These are phyloP conservation scores for Leptosphaerulina australis DNA, from an alignment of 2,329 filamentous ascomycete species.

Conservation along the genomic window DNA sequence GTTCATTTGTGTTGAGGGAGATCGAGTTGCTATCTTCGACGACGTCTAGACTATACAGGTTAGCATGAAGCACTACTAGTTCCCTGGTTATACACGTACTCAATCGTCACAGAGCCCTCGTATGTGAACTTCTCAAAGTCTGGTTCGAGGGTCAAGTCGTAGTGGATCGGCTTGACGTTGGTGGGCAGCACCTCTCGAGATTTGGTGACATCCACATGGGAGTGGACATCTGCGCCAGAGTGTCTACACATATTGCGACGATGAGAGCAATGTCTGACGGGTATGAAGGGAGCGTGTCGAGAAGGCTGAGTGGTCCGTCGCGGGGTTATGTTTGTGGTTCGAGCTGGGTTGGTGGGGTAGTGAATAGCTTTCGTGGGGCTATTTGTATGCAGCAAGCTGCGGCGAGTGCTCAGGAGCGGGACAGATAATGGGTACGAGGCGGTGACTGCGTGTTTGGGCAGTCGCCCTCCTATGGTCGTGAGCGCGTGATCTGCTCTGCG, in stretches of 20 bases:
- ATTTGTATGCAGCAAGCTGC: conserved; percentile 34
- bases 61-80: conserved; percentile 18
- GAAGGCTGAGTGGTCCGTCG: conserved; percentile 29
- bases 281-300: conserved; percentile 27
- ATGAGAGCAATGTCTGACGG: conserved; percentile 71
- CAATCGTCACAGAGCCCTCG: conserved; percentile 81
- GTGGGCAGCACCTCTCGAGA: conserved; percentile 85
- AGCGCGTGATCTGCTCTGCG: conserved; percentile 29
- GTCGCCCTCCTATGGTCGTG: conserved; percentile 11
- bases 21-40: conserved; percentile 83
- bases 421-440: conserved; percentile 28
- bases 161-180: conserved; percentile 91
- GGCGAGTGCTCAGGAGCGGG: conserved; percentile 26
- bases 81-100: conserved; percentile 56
- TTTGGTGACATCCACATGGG: conserved; percentile 64
- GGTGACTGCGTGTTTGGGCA: conserved; percentile 22
- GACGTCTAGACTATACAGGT: conserved; percentile 70
- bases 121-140: conserved; percentile 88
- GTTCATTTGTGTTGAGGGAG: conserved; percentile 84
- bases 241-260: conserved; percentile 76
- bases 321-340: conserved; percentile 29
- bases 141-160: conserved; percentile 89
- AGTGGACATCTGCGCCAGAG: conserved; percentile 61
- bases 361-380: conserved; percentile 34
- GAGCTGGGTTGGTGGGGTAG: conserved; percentile 38